phyloP scores from a whole-genome alignment of 495 filamentous ascomycete genomes.

The Hypoxylon perforatum region DNA sequence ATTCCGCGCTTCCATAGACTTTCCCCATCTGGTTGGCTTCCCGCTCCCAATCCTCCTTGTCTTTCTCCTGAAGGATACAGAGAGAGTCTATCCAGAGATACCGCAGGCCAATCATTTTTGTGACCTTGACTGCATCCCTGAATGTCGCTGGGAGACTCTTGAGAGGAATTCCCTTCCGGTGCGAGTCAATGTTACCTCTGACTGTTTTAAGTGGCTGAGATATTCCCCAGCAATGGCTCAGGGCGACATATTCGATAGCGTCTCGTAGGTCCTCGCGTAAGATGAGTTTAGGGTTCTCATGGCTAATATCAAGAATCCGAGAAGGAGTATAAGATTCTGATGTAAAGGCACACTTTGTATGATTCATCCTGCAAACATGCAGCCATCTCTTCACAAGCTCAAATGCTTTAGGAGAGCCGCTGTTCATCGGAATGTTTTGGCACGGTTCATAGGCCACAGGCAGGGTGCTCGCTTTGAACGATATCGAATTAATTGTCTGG shows the following conservation, averaged over 20 bases:
- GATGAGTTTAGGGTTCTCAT: neutral
- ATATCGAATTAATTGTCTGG: too few species aligned
- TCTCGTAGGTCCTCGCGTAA: neutral
- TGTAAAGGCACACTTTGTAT: neutral
- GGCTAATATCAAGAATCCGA: neutral
- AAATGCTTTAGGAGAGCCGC: slow-evolving; percentile 1
- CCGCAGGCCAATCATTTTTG: slow-evolving; percentile 31
- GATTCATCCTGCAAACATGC: neutral
- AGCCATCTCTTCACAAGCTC: neutral
- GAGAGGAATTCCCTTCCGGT: neutral
- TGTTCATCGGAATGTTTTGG: neutral
- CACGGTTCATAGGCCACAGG: neutral
- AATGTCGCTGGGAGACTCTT: slow-evolving; percentile 36
- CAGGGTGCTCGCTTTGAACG: neutral
- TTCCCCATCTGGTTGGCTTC: slow-evolving; percentile 30
- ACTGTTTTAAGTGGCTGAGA: slow-evolving; percentile 11
- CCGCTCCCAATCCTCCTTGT: slow-evolving; percentile 9
- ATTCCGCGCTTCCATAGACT: slow-evolving; percentile 37
- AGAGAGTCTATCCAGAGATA: slow-evolving; percentile 54
- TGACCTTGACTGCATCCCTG: slow-evolving; percentile 38
- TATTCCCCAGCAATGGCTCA: slow-evolving; percentile 40
- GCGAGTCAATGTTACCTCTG: slow-evolving; percentile 5
- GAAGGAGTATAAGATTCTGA: slow-evolving; percentile 13
- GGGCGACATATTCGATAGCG: slow-evolving; percentile 22
- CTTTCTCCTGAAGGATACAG: slow-evolving; percentile 43